Percentiles rank a stretch among this genome's conserved stretches.
Conservation (phyloP, 768 basidiomycete species). For the Amylocystis lapponica region DNA sequence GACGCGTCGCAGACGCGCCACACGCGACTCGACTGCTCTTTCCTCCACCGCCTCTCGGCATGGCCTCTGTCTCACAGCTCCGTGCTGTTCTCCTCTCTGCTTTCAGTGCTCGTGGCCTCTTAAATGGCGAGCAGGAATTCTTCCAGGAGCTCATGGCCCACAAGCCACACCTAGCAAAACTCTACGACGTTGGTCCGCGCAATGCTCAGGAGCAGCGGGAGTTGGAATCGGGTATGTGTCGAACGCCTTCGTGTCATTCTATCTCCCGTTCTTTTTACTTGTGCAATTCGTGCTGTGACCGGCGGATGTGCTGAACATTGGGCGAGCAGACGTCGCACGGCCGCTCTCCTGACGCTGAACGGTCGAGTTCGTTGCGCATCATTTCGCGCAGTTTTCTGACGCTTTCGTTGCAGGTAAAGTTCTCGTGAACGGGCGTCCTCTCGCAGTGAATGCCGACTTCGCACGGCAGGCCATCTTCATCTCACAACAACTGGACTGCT, state of each 20-base stretch:
- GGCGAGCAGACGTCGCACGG: too few species aligned
- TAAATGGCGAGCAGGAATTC: constrained; percentile 62
- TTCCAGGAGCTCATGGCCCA: constrained; percentile 70
- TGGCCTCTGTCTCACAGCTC: constrained; percentile 59
- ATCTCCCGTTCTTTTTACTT: too few species aligned
- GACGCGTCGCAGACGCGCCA: constrained; percentile 12
- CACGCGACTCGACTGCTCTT: constrained; percentile 4
- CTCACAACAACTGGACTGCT: constrained; percentile 73
- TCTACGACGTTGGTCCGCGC: constrained; percentile 62
- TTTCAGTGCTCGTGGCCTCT: constrained; percentile 38
- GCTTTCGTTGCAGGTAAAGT: constrained; percentile 52
- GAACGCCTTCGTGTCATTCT: neutral
- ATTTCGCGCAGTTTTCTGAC: too few species aligned
- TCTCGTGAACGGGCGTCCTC: constrained; percentile 54
- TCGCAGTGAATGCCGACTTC: constrained; percentile 75
- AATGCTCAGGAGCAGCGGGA: constrained; percentile 63
- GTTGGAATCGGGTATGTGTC: constrained; percentile 54
- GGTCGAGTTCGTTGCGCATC: too few species aligned
- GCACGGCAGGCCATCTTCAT: constrained; percentile 72
- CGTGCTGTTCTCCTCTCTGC: constrained; percentile 45
- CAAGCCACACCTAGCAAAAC: constrained; percentile 52
- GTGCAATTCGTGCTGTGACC: too few species aligned
- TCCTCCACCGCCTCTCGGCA: constrained; percentile 21
- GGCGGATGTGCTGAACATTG: too few species aligned
- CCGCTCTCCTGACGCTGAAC: too few species aligned